Evolutionary conservation across 1,284 basidiomycete genomes (phyloP), one percentile per base, ranked within the genome.

Genomic region (Lentinula novae-zelandiae): DNA sequence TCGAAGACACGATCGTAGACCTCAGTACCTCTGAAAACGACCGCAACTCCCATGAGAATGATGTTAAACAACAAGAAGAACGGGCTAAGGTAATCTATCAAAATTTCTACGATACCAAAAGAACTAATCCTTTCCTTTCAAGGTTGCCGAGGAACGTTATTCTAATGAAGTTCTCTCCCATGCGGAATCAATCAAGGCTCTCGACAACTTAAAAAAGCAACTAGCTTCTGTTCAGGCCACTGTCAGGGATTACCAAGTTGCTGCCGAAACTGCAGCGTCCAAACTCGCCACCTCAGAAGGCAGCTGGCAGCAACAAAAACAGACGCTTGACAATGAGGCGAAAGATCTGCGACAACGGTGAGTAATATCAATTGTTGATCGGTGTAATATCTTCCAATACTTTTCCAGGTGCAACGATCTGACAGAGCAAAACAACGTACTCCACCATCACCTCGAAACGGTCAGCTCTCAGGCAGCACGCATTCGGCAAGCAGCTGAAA

Each of bases 361-460:
- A n/a, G 33, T 50, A 5, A 22, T 48, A 53, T 1, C 42, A 4
- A 42, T 33, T 52, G 1, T 61, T 27, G 53, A 42, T 42, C 5
- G 15, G 33, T 7, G 31, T 52, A 13, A 22, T 53, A 15, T 48
- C 53, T 44, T 57, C n/a, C 52, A 13, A 40, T 52, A 9, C 36
- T 33, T 12, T 53, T 40, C 40, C 57, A 93, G 92, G 31, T 86
- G 81, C 69, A 85, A 89, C 67, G 93, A 93, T 67, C 78, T 96
- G 17, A 78, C 80, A 1, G 78, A 85, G 31, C 94, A 96, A 70
- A 96, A 96, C 70, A 73, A 80, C 7, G 78, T 91, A 15, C 81
- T 96, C 9, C 93, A 95, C 69, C 82, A 89, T 62, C 93, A 95
- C 68, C 83, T 96, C 15, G 93, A 96, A 67, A 85, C 85, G n/a